Evolutionary conservation across 75 land plant genomes (phyloP).

Genomic region (Selaginella tamariscina): DNA sequence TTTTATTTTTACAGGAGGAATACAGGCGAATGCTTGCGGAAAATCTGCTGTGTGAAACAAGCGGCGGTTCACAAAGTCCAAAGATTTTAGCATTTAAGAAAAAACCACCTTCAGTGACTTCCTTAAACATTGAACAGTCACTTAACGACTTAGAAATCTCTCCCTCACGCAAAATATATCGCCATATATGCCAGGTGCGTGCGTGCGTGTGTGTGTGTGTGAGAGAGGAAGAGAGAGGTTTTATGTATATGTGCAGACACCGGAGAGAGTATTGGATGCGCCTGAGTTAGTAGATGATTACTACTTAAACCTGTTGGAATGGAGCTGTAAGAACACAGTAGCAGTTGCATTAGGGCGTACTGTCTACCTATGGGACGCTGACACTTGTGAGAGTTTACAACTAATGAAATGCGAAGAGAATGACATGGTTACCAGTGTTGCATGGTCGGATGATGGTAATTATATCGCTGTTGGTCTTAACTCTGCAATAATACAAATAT

Average conservation of each 20-base stretch:
- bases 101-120: slow-evolving; percentile 20
- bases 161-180: background rate
- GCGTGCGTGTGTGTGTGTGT: too few species aligned
- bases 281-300: slow-evolving; percentile 47
- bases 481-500: slow-evolving; percentile 29
- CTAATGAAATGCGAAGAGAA: slow-evolving; percentile 23
- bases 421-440: slow-evolving; percentile 36
- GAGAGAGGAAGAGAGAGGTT: too few species aligned
- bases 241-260: slow-evolving; percentile 23
- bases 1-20: slow-evolving; percentile 28
- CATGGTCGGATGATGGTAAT: slow-evolving; percentile 44
- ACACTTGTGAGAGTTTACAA: slow-evolving; percentile 17
- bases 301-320: slow-evolving; percentile 54
- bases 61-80: slow-evolving; percentile 24
- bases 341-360: slow-evolving; percentile 43
- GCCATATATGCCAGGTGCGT: background rate
- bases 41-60: slow-evolving; percentile 29
- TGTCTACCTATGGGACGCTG: slow-evolving; percentile 39
- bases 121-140: background rate
- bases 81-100: slow-evolving; percentile 42
- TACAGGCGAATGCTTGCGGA: slow-evolving; percentile 45
- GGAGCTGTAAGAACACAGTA: slow-evolving; percentile 47
- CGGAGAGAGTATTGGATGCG: slow-evolving; percentile 49
- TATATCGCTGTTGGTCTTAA: slow-evolving; percentile 34
- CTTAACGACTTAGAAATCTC: background rate